These are phyloP conservation scores for Sporothrix pseudoabietina DNA, from an alignment of 2,329 filamentous ascomycete genomes.

Conservation along the genomic window DNA sequence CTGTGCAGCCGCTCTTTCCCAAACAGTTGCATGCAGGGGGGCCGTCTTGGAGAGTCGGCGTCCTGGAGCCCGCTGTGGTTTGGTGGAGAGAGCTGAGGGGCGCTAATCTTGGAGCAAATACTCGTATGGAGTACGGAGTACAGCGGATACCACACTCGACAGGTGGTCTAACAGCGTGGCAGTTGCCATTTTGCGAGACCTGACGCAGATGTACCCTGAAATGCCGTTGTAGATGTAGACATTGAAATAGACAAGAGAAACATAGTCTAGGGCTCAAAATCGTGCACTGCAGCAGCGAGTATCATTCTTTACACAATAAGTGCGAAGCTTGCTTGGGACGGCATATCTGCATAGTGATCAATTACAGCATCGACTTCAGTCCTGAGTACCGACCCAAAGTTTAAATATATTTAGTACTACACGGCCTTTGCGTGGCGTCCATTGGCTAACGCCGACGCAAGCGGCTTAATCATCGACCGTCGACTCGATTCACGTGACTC, in stretches of 20 bases:
- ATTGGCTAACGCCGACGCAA: constrained; percentile 11
- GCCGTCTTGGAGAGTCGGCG: not conserved
- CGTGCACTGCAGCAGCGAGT: not conserved
- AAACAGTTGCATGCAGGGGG: constrained; percentile 10
- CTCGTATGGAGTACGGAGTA: too few relatives aligned
- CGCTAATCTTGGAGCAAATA: not conserved
- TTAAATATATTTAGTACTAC: too few relatives aligned
- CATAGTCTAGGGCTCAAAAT: not conserved
- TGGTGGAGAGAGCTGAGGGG: constrained; percentile 11
- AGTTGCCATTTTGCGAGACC: not conserved
- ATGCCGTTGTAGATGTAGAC: not conserved
- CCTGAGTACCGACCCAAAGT: not conserved
- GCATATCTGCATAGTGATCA: not conserved
- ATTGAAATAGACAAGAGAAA: not conserved
- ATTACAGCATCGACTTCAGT: not conserved
- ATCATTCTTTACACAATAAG: not conserved
- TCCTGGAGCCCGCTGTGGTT: not conserved
- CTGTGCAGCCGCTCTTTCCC: constrained; percentile 21
- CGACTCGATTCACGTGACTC: not conserved
- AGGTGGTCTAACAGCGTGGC: not conserved
- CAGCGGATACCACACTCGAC: constrained; percentile 2
- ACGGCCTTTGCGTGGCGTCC: not conserved
- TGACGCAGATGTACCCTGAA: not conserved
- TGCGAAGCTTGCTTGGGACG: not conserved
- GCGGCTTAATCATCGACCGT: not conserved